Base-by-base conservation (phyloP, 805 yeast genomes). In the Candida ortonii region DNA sequence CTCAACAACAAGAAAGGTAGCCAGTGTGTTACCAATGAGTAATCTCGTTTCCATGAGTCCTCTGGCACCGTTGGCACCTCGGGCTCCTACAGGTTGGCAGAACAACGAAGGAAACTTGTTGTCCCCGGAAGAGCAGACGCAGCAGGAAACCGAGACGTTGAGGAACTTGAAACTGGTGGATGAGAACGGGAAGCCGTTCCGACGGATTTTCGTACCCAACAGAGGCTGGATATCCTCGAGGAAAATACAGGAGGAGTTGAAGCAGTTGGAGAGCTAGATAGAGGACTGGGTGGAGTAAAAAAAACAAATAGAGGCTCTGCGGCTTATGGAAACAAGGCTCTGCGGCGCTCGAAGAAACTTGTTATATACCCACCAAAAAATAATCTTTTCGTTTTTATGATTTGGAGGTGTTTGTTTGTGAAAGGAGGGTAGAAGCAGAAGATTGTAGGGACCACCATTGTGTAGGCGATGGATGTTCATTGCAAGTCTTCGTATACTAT, bases 151-250 rank as follows among this genome's bases (percentile, higher is more conserved):
- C n/a, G n/a, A n/a, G n/a, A n/a, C n/a, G n/a, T n/a, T n/a, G n/a
- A n/a, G n/a, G n/a, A n/a, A n/a, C n/a, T 21, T 47, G 22, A 35
- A 37, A 49, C 23, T 34, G 26, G 34, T 40, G 2, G 72, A 67
- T 41, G 53, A 50, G 23, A 52, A 61, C 26, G 74, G 73, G 1
- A 63, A 60, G 26, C 64, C 61, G 5, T 65, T 62, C 32, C 58
- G 70, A 30, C 47, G 80, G 21, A 48, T 71, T 3, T 70, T 65
- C 39, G 59, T 73, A 20, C 77, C 75, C 1, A 68, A 67, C 8
- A 50, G 67, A 25, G 79, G 80, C 0, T 74, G 80, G 80, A 55
- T 68, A 1, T 41, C 52, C 3, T 41, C 50, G 1, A 34, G 36
- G 8, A 43, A 40, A 32, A 23, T 45, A n/a, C 43, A 38, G 19